Evolutionary conservation across 2,329 filamentous ascomycete species (phyloP).

Genomic region (Aspergillus niger): DNA sequence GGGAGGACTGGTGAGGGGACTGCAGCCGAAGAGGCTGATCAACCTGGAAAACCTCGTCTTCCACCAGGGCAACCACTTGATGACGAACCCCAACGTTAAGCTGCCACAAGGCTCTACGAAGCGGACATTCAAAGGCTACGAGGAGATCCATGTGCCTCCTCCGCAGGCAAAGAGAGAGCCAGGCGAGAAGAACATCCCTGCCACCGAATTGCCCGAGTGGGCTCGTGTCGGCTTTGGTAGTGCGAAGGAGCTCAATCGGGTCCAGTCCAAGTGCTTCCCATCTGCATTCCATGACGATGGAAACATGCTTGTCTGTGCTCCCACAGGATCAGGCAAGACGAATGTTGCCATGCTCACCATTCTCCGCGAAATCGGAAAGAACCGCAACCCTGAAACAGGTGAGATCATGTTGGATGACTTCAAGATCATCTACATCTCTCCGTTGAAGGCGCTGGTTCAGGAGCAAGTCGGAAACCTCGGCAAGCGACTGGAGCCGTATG

Average conservation of each 20-base stretch:
- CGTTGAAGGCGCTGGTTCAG: slow-evolving; percentile 91
- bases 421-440: slow-evolving; percentile 98
- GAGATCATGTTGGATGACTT: slow-evolving; percentile 94
- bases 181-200: slow-evolving; percentile 77
- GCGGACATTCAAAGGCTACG: slow-evolving; percentile 94
- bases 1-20: slow-evolving; percentile 72
- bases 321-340: slow-evolving; percentile 96
- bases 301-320: slow-evolving; percentile 97
- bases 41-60: slow-evolving; percentile 96
- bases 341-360: slow-evolving; percentile 98
- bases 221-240: slow-evolving; percentile 81
- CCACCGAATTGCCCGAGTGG: slow-evolving; percentile 90
- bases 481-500: slow-evolving; percentile 83
- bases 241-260: slow-evolving; percentile 86
- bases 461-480: slow-evolving; percentile 98
- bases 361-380: slow-evolving; percentile 92
- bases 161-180: slow-evolving; percentile 85
- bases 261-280: slow-evolving; percentile 91
- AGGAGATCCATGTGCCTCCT: slow-evolving; percentile 94
- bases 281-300: slow-evolving; percentile 91
- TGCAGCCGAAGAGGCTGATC: slow-evolving; percentile 83
- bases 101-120: slow-evolving; percentile 94
- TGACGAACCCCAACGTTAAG: slow-evolving; percentile 97
- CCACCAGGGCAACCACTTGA: slow-evolving; percentile 96
- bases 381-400: slow-evolving; percentile 84